Evolutionary conservation across 2,329 filamentous ascomycete species (phyloP).

Genomic region (Coniochaeta sp.): DNA sequence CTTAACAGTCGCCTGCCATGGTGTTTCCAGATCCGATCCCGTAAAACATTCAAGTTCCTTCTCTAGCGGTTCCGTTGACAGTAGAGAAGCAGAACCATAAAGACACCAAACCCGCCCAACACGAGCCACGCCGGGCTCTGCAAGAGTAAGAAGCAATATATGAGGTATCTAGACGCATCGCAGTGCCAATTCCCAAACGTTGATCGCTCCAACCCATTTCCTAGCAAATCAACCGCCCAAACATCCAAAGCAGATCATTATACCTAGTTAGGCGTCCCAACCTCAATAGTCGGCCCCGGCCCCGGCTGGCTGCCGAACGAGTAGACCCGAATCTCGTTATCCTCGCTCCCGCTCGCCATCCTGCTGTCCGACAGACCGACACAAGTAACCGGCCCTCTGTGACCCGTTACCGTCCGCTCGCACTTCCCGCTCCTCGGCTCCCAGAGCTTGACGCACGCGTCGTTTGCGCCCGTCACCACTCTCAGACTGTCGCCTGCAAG

Average conservation of each 20-base stretch:
- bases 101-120: background rate
- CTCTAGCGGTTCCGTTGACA: background rate
- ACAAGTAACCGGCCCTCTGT: conserved; percentile 86
- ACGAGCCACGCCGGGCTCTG: background rate
- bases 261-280: conserved; percentile 40
- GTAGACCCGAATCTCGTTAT: conserved; percentile 83
- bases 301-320: conserved; percentile 54
- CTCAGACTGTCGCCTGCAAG: conserved; percentile 82
- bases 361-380: conserved; percentile 84
- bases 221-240: background rate
- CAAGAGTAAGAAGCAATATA: background rate
- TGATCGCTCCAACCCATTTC: background rate
- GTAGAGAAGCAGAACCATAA: background rate
- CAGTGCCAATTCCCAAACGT: too few species aligned
- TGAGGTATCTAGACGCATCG: background rate
- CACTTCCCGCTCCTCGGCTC: conserved; percentile 86
- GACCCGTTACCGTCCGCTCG: conserved; percentile 86
- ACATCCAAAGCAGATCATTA: background rate
- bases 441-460: conserved; percentile 93
- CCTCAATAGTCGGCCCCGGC: conserved; percentile 28
- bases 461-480: conserved; percentile 83
- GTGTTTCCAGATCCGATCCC: background rate
- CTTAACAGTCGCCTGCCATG: background rate
- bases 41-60: background rate
- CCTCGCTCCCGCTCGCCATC: conserved; percentile 88